A percentile compares a stretch with the other conserved stretches of the same genome.
Evolutionary conservation across 2,329 filamentous ascomycete species (phyloP).

Genomic region (Didymella segeticola): DNA sequence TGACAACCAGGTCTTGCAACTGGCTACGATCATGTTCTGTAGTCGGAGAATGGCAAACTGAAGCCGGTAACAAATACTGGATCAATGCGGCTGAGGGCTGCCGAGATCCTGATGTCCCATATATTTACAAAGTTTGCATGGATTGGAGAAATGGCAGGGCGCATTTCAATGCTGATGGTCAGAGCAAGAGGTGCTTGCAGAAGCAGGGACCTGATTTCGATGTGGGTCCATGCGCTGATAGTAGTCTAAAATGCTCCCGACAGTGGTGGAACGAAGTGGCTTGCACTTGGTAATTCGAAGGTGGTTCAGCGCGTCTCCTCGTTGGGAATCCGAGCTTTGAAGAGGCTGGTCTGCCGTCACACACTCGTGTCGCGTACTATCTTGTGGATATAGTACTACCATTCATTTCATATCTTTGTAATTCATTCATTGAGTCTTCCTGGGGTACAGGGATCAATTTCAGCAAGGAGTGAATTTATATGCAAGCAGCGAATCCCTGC

Average conservation of each 20-base stretch:
- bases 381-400: too few relatives aligned
- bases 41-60: not conserved
- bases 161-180: not conserved
- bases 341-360: too few relatives aligned
- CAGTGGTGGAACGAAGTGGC: not conserved
- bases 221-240: not conserved
- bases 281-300: conserved; percentile 24
- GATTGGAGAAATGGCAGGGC: not conserved
- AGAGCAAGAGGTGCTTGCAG: not conserved
- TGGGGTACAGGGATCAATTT: too few relatives aligned
- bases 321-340: too few relatives aligned
- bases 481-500: too few relatives aligned
- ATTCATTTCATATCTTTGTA: too few relatives aligned
- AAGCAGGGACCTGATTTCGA: not conserved
- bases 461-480: too few relatives aligned
- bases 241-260: not conserved
- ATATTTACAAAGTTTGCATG: not conserved
- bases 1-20: not conserved
- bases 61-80: not conserved
- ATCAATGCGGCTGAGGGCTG: not conserved
- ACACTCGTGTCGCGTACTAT: too few relatives aligned
- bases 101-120: not conserved
- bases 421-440: too few relatives aligned
- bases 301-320: too few relatives aligned
- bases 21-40: not conserved